These are phyloP conservation scores for Diutina rugosa DNA, from an alignment of 1,139 yeast genomes.

Conservation along the genomic window DNA sequence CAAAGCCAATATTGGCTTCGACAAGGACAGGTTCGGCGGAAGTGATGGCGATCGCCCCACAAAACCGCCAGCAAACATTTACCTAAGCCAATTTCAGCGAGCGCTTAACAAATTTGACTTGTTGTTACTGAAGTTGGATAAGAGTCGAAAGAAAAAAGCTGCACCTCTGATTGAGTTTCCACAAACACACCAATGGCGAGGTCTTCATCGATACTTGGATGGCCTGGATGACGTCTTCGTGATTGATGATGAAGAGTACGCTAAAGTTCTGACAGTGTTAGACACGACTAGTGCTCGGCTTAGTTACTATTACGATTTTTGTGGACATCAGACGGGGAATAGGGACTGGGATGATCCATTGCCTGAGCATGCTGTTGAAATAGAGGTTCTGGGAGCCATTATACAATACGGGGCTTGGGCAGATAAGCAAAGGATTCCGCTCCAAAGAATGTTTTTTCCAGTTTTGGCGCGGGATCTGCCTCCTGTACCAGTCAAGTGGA, in stretches of 20 bases:
- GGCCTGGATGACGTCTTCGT: slow-evolving; percentile 12
- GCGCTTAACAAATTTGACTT: background rate
- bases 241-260: slow-evolving; percentile 48
- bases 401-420: slow-evolving; percentile 95
- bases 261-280: slow-evolving; percentile 62
- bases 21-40: slow-evolving; percentile 8
- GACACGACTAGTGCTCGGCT: slow-evolving; percentile 46
- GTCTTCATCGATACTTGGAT: slow-evolving; percentile 30
- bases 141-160: background rate
- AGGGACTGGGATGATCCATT: slow-evolving; percentile 3
- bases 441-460: slow-evolving; percentile 64
- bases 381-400: slow-evolving; percentile 49
- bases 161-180: background rate
- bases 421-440: slow-evolving; percentile 61
- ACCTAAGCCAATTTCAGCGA: background rate
- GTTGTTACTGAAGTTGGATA: background rate
- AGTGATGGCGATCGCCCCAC: background rate
- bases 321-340: background rate
- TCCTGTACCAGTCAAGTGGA: background rate
- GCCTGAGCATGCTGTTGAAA: slow-evolving; percentile 58
- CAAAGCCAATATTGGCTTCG: slow-evolving; percentile 55
- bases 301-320: slow-evolving; percentile 50
- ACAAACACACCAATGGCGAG: slow-evolving; percentile 19
- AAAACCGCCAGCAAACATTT: background rate
- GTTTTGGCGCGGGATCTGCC: slow-evolving; percentile 38